Conservation (phyloP, 2,329 filamentous ascomycete genomes). For the Knufia petricola region DNA sequence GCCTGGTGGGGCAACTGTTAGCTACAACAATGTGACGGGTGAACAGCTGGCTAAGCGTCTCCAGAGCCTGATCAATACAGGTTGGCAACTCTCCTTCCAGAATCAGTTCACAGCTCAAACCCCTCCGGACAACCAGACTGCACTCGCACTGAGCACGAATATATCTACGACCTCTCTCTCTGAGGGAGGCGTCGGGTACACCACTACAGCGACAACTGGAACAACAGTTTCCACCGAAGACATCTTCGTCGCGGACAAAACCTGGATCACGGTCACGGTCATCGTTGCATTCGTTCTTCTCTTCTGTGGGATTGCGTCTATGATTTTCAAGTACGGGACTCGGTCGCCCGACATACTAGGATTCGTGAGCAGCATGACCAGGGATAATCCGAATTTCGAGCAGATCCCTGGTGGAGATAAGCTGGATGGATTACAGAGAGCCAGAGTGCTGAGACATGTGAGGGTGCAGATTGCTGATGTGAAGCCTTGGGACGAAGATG, state of each 20-base stretch:
- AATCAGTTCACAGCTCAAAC: not conserved
- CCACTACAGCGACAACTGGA: constrained; percentile 2
- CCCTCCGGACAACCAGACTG: constrained; percentile 3
- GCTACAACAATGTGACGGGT: constrained; percentile 16
- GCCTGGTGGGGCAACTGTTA: constrained; percentile 10
- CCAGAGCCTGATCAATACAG: constrained; percentile 16
- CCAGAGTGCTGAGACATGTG: constrained; percentile 3
- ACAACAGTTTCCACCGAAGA: not conserved
- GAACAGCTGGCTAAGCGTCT: constrained; percentile 16
- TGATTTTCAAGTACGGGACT: constrained; percentile 11
- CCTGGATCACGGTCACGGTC: constrained; percentile 15
- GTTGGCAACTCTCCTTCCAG: constrained; percentile 5
- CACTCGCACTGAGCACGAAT: not conserved
- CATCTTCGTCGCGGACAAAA: constrained; percentile 12
- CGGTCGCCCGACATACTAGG: constrained; percentile 15
- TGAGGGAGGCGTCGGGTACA: constrained; percentile 1
- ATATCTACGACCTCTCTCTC: not conserved
- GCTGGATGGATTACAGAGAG: constrained; percentile 9
- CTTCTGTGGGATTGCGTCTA: constrained; percentile 10
- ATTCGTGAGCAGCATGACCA: constrained; percentile 15
- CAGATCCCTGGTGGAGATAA: constrained; percentile 7
- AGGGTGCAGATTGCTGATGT: constrained; percentile 9
- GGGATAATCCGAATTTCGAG: constrained; percentile 12
- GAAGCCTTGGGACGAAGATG: constrained; percentile 4
- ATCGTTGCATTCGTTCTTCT: constrained; percentile 14